A percentile compares a stretch with the other conserved stretches of the same genome.
Evolutionary conservation across 306 rosid species (phyloP).

Genomic region (Cucurbita maxima): DNA sequence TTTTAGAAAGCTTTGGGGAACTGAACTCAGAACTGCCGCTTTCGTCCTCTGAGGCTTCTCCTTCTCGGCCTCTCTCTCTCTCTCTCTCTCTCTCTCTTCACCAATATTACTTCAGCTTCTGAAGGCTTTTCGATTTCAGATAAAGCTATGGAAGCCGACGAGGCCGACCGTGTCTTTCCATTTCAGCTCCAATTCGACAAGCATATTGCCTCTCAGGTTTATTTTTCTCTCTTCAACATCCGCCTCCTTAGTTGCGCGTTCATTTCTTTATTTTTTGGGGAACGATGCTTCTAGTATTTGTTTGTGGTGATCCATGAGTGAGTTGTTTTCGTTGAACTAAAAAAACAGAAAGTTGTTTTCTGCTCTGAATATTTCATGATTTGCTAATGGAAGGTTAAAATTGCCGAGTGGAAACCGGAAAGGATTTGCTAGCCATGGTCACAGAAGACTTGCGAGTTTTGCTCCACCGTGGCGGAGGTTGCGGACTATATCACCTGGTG

Average conservation of each 20-base stretch:
- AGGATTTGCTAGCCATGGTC: conserved; percentile 94
- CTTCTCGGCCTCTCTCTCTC: neutral
- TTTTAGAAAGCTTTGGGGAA: neutral
- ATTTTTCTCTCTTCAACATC: neutral
- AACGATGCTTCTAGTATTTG: neutral
- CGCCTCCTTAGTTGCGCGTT: neutral
- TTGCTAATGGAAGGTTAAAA: conserved; percentile 32
- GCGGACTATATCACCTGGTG: conserved; percentile 87
- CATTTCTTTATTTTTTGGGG: neutral
- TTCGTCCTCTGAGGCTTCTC: neutral
- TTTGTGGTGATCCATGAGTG: neutral
- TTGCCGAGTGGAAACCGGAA: conserved; percentile 99
- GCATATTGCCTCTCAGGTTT: conserved; percentile 72
- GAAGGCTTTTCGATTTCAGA: neutral
- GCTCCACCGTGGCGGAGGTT: conserved; percentile 98
- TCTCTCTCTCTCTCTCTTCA: too few relatives aligned
- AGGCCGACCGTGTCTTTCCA: conserved; percentile 45
- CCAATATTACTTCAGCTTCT: neutral
- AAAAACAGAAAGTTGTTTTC: neutral
- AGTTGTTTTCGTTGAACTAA: neutral
- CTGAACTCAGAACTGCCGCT: too few relatives aligned
- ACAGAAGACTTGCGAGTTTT: conserved; percentile 75
- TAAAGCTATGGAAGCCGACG: conserved; percentile 58
- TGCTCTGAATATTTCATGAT: neutral
- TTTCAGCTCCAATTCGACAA: conserved; percentile 93